Conservation (phyloP, 2,329 filamentous ascomycete species). For the Hymenoscyphus albidus region DNA sequence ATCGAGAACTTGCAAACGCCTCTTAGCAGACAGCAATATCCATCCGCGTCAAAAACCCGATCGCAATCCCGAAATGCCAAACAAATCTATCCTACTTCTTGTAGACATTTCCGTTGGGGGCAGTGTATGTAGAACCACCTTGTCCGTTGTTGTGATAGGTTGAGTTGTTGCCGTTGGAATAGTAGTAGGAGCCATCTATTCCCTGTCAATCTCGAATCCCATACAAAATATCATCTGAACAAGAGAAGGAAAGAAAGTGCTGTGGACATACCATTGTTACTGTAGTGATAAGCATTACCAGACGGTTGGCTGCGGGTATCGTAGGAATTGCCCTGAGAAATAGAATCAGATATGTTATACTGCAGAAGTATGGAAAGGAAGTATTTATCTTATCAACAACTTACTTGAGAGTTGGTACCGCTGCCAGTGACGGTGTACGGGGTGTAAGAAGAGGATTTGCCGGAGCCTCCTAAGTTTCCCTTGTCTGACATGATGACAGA, state of each 20-base stretch:
- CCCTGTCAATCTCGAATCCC: background rate
- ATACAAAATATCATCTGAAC: background rate
- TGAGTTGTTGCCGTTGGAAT: slow-evolving; percentile 64
- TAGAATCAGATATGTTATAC: slow-evolving; percentile 1
- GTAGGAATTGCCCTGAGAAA: slow-evolving; percentile 61
- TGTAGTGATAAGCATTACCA: slow-evolving; percentile 60
- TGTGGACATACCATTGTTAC: slow-evolving; percentile 49
- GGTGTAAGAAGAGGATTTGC: slow-evolving; percentile 21
- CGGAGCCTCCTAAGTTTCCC: slow-evolving; percentile 14
- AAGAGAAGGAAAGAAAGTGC: background rate
- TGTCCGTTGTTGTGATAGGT: slow-evolving; percentile 63
- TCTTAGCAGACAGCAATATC: background rate
- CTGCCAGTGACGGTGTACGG: slow-evolving; percentile 38
- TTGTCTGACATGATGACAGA: slow-evolving; percentile 20
- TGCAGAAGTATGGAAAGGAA: background rate
- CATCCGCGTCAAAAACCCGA: background rate
- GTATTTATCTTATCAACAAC: slow-evolving; percentile 10
- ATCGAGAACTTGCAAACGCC: background rate
- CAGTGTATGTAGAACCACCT: slow-evolving; percentile 58
- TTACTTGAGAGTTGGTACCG: slow-evolving; percentile 62
- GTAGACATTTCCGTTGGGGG: slow-evolving; percentile 43
- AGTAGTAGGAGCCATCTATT: slow-evolving; percentile 68
- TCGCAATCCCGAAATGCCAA: background rate
- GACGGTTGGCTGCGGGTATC: slow-evolving; percentile 60
- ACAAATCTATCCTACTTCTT: slow-evolving; percentile 24